Base-by-base conservation (phyloP, 495 filamentous ascomycete genomes). In the Tuber melanosporum region DNA sequence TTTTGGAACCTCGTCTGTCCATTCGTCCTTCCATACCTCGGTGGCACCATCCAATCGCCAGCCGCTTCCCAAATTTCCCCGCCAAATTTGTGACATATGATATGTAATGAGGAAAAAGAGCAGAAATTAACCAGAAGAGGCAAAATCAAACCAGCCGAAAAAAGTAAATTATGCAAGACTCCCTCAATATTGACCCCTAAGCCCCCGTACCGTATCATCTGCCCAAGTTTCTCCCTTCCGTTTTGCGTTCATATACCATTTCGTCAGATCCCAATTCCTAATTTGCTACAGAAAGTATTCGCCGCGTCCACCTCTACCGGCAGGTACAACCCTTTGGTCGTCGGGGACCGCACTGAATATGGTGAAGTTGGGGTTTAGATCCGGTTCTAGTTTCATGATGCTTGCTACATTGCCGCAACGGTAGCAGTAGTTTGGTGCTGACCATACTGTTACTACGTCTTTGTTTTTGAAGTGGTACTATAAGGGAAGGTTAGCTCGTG, bases 401-500 rank as follows among this genome's bases (percentile, higher is more conserved):
- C 93, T 96, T 17, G 95, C 95, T 49, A 99, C 91, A 81, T 99
- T 99, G 73, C 95, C 95, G 82, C 95, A 99, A 45, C 95, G 92
- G 84, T 99, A 99, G 86, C 95, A 99, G 88, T 99, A 99, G 85
- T 99, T 99, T 17, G 95, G 95, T 0, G 95, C 95, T 44, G 93
- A 97, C 95, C 95, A 99, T 45, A 99, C 95, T 0, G 95, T 99
- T n/a, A 98, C 95, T 73, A 99, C 95, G 41, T 96, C 95, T 83
- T 97, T 95, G 83, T 97, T 91, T 73, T 90, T 85, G 85, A 99
- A 99, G 84, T 99, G 95, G 84, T 94, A 98, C 91, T 94, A 74
- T 32, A 49, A 8, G 66, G 32, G 72, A 36, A 57, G 43, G 42
- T 46, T 41, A 75, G n/a, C 69, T 49, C 57, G 41, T 17, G 62